Evolutionary conservation across 257 asterid genomes (phyloP).

Genomic region (Solanum medicagineum): DNA sequence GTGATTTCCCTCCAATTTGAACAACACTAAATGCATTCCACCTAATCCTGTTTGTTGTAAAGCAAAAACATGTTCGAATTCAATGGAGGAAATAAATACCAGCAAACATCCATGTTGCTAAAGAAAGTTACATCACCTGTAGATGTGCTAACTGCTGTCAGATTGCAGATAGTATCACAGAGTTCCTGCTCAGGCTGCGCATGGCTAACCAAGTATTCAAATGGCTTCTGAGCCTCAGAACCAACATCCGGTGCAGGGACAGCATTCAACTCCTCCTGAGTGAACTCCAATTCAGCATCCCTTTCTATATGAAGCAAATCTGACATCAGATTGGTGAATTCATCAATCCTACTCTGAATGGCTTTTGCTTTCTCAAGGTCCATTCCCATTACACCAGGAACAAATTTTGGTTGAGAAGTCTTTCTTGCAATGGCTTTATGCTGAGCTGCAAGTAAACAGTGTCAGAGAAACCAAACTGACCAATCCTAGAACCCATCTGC

Average conservation of each 20-base stretch:
- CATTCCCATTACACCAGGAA: constrained; percentile 58
- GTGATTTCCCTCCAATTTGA: constrained; percentile 77
- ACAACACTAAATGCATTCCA: constrained; percentile 93
- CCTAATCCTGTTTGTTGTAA: constrained; percentile 57
- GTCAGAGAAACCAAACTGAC: not conserved
- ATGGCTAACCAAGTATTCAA: constrained; percentile 86
- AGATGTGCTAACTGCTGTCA: constrained; percentile 79
- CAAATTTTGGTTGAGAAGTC: constrained; percentile 28
- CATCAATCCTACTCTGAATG: constrained; percentile 63
- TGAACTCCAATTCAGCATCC: constrained; percentile 81
- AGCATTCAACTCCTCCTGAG: constrained; percentile 91
- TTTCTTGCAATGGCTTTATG: constrained; percentile 90
- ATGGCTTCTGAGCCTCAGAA: constrained; percentile 45
- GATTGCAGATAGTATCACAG: constrained; percentile 92
- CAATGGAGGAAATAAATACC: not conserved
- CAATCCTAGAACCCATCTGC: not conserved
- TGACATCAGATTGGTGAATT: constrained; percentile 58
- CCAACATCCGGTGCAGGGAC: constrained; percentile 64
- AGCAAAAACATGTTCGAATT: not conserved
- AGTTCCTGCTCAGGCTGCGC: constrained; percentile 86
- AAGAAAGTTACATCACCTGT: constrained; percentile 34
- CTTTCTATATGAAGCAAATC: constrained; percentile 75
- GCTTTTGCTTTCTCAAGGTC: constrained; percentile 53
- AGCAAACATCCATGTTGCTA: not conserved
- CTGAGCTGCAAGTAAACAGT: constrained; percentile 52